Percentiles rank a stretch among this genome's conserved stretches.
Conservation (phyloP, 225 moss, liverwort and hornwort species). For the Takakia lepidozioides region DNA sequence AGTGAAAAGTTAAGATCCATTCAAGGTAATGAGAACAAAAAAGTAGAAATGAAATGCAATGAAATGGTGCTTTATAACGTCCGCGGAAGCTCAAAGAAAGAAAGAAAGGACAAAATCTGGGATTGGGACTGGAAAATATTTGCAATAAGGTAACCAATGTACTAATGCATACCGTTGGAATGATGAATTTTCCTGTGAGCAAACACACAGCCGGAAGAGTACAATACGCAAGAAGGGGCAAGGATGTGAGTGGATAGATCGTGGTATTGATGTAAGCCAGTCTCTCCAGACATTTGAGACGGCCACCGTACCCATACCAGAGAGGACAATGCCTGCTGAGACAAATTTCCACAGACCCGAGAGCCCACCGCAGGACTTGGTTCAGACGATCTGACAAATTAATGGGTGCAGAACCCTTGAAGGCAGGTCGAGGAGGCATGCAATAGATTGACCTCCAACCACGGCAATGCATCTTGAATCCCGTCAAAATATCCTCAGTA, state of each 20-base stretch:
- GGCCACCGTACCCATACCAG: slow-evolving; percentile 84
- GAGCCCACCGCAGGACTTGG: slow-evolving; percentile 94
- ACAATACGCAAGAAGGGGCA: slow-evolving; percentile 93
- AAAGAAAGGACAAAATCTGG: not conserved
- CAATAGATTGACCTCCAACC: slow-evolving; percentile 97
- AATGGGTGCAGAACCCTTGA: slow-evolving; percentile 98
- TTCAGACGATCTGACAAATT: slow-evolving; percentile 96
- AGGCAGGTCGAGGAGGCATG: slow-evolving; percentile 86
- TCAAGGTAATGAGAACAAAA: not conserved
- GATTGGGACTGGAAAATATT: slow-evolving; percentile 2
- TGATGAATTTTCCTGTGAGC: slow-evolving; percentile 91
- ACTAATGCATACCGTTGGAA: slow-evolving; percentile 56
- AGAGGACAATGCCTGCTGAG: slow-evolving; percentile 91
- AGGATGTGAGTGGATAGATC: slow-evolving; percentile 78
- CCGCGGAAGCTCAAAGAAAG: too few relatives aligned
- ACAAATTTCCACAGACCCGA: slow-evolving; percentile 87
- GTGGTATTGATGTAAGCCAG: slow-evolving; percentile 88
- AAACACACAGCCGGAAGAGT: slow-evolving; percentile 86
- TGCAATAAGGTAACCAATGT: not conserved
- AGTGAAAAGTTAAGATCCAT: not conserved
- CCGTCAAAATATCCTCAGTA: slow-evolving; percentile 95
- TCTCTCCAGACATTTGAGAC: slow-evolving; percentile 84
- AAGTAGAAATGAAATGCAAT: not conserved
- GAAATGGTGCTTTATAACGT: too few relatives aligned
- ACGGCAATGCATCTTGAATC: slow-evolving; percentile 96